A percentile compares a stretch with the other conserved stretches of the same genome.
Evolutionary conservation across 495 filamentous ascomycete genomes (phyloP).

Genomic region (Penicillium dipodomyicola): DNA sequence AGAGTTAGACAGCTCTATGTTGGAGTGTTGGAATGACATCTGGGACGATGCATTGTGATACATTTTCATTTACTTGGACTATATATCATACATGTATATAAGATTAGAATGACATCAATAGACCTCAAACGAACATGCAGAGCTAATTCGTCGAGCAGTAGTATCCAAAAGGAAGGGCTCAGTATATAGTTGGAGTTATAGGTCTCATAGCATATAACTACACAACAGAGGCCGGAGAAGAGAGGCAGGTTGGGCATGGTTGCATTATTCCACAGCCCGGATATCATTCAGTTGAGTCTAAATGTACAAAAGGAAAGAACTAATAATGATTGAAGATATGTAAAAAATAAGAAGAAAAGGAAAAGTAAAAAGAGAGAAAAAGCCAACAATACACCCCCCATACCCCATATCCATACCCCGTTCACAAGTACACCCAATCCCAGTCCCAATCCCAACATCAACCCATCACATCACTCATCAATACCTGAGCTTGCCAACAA

Average conservation of each 20-base stretch:
- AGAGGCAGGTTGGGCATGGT: background rate
- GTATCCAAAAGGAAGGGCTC: too few relatives aligned
- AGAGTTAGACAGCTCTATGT: background rate
- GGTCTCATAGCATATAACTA: background rate
- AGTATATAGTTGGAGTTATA: too few relatives aligned
- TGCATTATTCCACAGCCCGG: constrained; percentile 1
- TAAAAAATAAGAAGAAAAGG: constrained; percentile 4
- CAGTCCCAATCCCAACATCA: background rate
- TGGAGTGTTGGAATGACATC: background rate
- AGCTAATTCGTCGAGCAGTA: background rate
- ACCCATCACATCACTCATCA: constrained; percentile 21
- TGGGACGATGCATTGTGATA: background rate
- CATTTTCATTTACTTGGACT: background rate
- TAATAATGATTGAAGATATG: constrained; percentile 9
- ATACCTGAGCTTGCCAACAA: constrained; percentile 59
- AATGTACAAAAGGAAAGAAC: constrained; percentile 18
- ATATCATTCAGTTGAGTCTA: constrained; percentile 10
- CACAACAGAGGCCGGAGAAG: background rate
- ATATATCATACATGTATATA: background rate
- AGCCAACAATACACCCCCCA: constrained; percentile 5
- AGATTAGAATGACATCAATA: background rate
- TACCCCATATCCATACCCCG: constrained; percentile 10
- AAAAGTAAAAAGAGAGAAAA: constrained; percentile 7
- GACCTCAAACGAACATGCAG: background rate
- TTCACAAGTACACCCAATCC: constrained; percentile 1